Evolutionary conservation across 140 eudicot genomes (phyloP).

Genomic region (Anethum foeniculum): DNA sequence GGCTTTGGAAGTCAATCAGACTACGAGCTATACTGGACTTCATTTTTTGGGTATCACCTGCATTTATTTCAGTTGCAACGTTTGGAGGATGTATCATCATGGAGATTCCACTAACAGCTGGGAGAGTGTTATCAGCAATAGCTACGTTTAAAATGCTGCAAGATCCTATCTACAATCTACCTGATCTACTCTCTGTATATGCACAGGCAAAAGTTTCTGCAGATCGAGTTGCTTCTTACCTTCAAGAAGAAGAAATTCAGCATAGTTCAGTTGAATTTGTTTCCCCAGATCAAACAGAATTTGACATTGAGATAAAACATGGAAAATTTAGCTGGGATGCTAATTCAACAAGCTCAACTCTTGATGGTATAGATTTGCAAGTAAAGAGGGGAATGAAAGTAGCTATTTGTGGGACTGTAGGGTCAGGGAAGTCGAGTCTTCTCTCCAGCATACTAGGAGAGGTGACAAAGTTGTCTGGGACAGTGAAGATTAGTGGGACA

Average conservation of each 20-base stretch:
- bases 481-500: conserved; percentile 56
- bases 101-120: conserved; percentile 85
- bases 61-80: conserved; percentile 66
- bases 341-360: conserved; percentile 35
- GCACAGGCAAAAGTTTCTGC: conserved; percentile 92
- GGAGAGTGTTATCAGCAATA: conserved; percentile 78
- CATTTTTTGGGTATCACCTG: conserved; percentile 87
- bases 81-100: conserved; percentile 75
- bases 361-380: conserved; percentile 49
- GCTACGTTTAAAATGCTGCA: conserved; percentile 96
- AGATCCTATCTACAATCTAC: conserved; percentile 88
- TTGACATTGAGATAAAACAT: conserved; percentile 38
- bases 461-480: conserved; percentile 65
- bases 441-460: conserved; percentile 83
- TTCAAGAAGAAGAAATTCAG: conserved; percentile 71
- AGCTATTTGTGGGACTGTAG: conserved; percentile 93
- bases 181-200: conserved; percentile 60
- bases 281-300: conserved; percentile 39
- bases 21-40: conserved; percentile 48
- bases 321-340: conserved; percentile 77
- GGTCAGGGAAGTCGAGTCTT: conserved; percentile 90
- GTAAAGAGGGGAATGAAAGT: conserved; percentile 85
- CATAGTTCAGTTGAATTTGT: conserved; percentile 45
- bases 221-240: conserved; percentile 73
- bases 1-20: conserved; percentile 79